Evolutionary conservation across 1,284 basidiomycete genomes (phyloP).

Genomic region (Cryptococcus sp.): DNA sequence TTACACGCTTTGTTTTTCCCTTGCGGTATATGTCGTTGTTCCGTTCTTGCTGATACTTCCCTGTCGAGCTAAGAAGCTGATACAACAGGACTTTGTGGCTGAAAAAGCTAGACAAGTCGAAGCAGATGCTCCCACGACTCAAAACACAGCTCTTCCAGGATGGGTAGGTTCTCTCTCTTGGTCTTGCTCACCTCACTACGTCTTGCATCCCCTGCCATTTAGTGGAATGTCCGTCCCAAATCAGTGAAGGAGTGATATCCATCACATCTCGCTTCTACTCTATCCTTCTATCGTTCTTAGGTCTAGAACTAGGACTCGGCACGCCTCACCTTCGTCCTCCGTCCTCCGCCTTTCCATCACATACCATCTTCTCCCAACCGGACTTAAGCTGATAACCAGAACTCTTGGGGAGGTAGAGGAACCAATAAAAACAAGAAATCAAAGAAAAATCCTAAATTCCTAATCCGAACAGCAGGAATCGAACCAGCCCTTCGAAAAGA

Average conservation of each 20-base stretch:
- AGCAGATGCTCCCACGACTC: slow-evolving; percentile 74
- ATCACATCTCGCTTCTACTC: neutral
- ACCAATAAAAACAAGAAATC: slow-evolving; percentile 48
- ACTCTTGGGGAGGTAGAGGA: slow-evolving; percentile 85
- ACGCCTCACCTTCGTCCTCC: no score
- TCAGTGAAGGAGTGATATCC: no score
- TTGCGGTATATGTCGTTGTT: neutral
- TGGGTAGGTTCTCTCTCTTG: slow-evolving; percentile 63
- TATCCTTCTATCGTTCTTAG: no score
- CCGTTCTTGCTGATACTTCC: neutral
- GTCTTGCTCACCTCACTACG: neutral
- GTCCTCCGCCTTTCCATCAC: no score
- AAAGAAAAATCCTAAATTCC: slow-evolving; percentile 54
- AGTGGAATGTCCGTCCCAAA: neutral
- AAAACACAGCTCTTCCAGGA: slow-evolving; percentile 88
- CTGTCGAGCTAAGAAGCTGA: neutral
- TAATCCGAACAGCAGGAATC: slow-evolving; percentile 78
- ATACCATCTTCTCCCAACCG: neutral
- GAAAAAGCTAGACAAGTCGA: slow-evolving; percentile 74
- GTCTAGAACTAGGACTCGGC: no score
- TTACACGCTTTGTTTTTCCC: neutral
- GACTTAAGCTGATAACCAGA: slow-evolving; percentile 52
- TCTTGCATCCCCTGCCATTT: neutral
- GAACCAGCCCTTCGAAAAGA: slow-evolving; percentile 75
- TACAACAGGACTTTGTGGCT: slow-evolving; percentile 70